phyloP scores from a whole-genome alignment of 2,329 filamentous ascomycete species.

The Fusarium sp. region DNA sequence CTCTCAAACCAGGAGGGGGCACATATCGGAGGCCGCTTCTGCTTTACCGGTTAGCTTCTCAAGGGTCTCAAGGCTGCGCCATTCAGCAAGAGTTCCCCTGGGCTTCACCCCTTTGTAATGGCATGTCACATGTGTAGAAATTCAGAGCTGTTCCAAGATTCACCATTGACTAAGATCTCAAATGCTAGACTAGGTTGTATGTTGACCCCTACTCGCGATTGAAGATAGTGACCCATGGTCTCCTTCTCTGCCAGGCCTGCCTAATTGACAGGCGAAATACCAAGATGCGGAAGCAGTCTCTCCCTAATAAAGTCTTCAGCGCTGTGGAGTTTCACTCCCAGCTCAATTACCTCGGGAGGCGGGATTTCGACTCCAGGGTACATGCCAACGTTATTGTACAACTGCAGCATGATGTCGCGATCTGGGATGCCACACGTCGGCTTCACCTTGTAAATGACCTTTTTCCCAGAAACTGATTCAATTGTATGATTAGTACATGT shows the following conservation, averaged over 20 bases:
- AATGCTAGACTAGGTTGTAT: background rate
- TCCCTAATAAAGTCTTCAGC: constrained; percentile 20
- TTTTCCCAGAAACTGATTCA: constrained; percentile 21
- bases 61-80: background rate
- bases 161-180: background rate
- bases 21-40: background rate
- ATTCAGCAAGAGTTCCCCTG: background rate
- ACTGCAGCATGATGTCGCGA: constrained; percentile 24
- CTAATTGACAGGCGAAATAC: background rate
- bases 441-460: constrained; percentile 23
- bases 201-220: background rate
- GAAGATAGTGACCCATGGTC: background rate
- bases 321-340: constrained; percentile 16
- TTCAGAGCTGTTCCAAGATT: background rate
- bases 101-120: background rate
- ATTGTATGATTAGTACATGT: background rate
- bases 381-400: constrained; percentile 28
- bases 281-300: constrained; percentile 18
- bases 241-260: background rate
- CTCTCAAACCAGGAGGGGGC: background rate
- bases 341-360: constrained; percentile 8
- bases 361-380: constrained; percentile 23
- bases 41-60: background rate
- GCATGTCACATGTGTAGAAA: background rate
- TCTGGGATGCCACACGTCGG: constrained; percentile 26